Conservation (phyloP, 2,329 filamentous ascomycete species). For the Cyphellophora europaea region DNA sequence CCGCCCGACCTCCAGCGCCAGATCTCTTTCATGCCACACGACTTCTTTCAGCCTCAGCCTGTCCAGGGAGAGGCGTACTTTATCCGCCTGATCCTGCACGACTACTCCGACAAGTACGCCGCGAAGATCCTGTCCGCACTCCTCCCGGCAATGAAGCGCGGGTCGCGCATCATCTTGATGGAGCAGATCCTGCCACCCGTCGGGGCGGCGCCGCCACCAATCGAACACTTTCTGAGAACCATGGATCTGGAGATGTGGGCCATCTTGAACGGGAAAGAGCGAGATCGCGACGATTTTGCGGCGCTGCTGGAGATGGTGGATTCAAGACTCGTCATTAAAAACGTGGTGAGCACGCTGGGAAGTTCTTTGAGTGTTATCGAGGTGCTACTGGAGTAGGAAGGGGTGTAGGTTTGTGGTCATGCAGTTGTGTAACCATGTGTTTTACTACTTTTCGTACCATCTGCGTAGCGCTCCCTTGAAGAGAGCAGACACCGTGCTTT, state of each 20-base stretch:
- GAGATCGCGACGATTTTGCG: conserved; percentile 18
- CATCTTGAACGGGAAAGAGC: conserved; percentile 40
- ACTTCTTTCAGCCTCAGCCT: conserved; percentile 22
- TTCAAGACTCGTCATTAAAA: conserved; percentile 8
- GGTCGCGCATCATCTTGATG: conserved; percentile 12
- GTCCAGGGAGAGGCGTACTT: conserved; percentile 21
- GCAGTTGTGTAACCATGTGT: no score
- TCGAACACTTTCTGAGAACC: conserved; percentile 11
- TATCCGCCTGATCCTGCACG: conserved; percentile 20
- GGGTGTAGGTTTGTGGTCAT: no score
- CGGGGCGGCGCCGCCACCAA: conserved; percentile 4
- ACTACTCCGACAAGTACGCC: conserved; percentile 19
- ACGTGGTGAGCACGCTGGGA: conserved; percentile 8
- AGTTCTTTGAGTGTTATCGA: conserved; percentile 15
- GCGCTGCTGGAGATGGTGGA: no score
- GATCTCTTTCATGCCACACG: conserved; percentile 19
- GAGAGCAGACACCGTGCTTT: no score
- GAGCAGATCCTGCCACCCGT: conserved; percentile 10
- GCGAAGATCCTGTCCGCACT: conserved; percentile 21
- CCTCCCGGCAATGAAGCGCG: conserved; percentile 20
- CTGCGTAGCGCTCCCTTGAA: no score
- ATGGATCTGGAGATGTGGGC: conserved; percentile 42
- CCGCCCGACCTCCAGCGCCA: conserved; percentile 4
- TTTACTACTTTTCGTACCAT: no score
- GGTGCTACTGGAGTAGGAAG: no score